These are phyloP conservation scores for Coniochaeta ligniaria DNA, from an alignment of 2,329 filamentous ascomycete species.

Conservation along the genomic window DNA sequence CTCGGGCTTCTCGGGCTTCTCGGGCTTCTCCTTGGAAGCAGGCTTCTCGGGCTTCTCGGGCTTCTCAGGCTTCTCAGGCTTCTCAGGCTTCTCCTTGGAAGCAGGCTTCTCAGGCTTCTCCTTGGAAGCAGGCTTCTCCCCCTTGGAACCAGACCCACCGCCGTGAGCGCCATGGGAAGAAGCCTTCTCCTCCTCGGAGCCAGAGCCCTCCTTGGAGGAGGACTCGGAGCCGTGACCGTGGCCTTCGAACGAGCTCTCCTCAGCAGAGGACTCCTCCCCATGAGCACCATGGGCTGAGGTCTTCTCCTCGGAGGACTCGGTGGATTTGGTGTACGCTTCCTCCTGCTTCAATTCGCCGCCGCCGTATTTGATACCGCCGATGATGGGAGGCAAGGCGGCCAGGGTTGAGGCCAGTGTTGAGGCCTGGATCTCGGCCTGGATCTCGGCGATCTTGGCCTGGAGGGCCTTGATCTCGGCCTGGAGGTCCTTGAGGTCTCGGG, in stretches of 20 bases:
- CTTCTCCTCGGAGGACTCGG: not conserved
- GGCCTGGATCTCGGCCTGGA: no score
- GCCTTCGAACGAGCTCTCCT: not conserved
- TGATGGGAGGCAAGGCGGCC: not conserved
- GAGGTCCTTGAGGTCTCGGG: no score
- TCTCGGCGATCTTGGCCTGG: not conserved
- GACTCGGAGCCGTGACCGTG: not conserved
- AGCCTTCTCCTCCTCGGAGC: not conserved
- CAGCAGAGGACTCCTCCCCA: not conserved
- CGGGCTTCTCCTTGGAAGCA: no score
- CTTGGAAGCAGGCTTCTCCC: not conserved
- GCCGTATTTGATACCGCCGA: not conserved
- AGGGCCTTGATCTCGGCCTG: no score
- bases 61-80: not conserved
- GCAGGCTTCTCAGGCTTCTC: not conserved
- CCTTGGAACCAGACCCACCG: not conserved
- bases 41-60: no score
- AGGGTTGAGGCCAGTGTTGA: no score
- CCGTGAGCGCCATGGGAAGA: not conserved
- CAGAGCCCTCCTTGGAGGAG: not conserved
- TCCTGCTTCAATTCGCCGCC: not conserved
- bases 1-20: no score
- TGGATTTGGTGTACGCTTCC: not conserved
- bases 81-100: not conserved
- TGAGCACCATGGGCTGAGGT: not conserved